phyloP scores from a whole-genome alignment of 2,329 filamentous ascomycete genomes.

The Cladosporium sp. region DNA sequence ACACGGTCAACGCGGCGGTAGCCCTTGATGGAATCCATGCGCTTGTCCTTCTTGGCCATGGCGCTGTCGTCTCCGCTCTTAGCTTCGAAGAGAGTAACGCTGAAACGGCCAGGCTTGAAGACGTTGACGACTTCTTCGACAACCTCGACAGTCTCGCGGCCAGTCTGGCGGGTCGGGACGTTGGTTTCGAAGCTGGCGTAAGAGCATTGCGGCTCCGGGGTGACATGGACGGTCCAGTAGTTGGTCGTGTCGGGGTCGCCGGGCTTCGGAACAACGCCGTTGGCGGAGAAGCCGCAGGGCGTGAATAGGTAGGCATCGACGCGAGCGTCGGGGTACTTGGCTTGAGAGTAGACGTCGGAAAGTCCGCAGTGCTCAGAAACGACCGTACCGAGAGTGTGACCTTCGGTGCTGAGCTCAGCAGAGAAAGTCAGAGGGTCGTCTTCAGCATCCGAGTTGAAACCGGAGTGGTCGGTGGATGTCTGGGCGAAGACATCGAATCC shows the following conservation, averaged over 20 bases:
- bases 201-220: constrained; percentile 92
- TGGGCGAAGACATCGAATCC: constrained; percentile 80
- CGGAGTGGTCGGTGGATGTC: constrained; percentile 59
- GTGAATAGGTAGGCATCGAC: constrained; percentile 96
- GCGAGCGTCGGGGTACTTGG: constrained; percentile 83
- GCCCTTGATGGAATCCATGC: constrained; percentile 75
- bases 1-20: constrained; percentile 91
- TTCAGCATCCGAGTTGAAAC: constrained; percentile 49
- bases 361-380: constrained; percentile 88
- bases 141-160: constrained; percentile 82
- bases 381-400: constrained; percentile 86
- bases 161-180: constrained; percentile 82
- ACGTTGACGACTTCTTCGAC: constrained; percentile 92
- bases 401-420: constrained; percentile 82
- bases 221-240: constrained; percentile 98
- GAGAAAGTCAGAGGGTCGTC: constrained; percentile 54
- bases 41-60: constrained; percentile 40
- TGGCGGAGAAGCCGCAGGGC: constrained; percentile 95
- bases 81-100: constrained; percentile 91
- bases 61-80: constrained; percentile 54
- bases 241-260: constrained; percentile 54
- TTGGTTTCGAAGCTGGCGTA: constrained; percentile 99
- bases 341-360: constrained; percentile 79
- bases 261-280: constrained; percentile 84
- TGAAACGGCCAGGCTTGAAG: constrained; percentile 97